Percentiles rank a stretch among this genome's conserved stretches.
phyloP scores from a whole-genome alignment of 2,329 filamentous ascomycete species.

The Tolypocladium cylindrosporum region DNA sequence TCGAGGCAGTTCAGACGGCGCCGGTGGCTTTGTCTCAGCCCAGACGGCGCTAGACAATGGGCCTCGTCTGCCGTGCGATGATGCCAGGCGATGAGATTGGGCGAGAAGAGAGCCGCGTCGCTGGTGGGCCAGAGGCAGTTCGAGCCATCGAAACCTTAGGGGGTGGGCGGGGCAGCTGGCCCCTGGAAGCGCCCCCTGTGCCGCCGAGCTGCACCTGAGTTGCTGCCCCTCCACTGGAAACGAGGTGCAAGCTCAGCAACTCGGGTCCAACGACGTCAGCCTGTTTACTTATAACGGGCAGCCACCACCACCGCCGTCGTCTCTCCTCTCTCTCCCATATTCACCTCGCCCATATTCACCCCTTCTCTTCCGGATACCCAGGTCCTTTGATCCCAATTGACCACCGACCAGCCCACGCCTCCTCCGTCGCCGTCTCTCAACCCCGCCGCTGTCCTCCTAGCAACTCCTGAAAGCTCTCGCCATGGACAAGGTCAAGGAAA shows the following conservation, averaged over 20 bases:
- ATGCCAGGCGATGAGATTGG: background rate
- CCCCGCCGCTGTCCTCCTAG: background rate
- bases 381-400: background rate
- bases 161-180: background rate
- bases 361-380: background rate
- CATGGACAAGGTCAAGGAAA: conserved; percentile 36
- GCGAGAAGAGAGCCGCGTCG: background rate
- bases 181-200: background rate
- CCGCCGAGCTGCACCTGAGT: background rate
- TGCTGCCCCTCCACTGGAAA: background rate
- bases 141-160: background rate
- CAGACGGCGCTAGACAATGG: background rate
- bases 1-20: too few species aligned
- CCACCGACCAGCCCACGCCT: background rate
- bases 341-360: background rate
- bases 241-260: background rate
- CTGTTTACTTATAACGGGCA: background rate
- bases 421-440: background rate
- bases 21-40: background rate
- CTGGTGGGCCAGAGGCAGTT: background rate
- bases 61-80: background rate
- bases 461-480: conserved; percentile 2
- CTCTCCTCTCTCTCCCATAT: background rate
- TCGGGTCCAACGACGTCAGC: background rate
- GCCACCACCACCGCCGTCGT: background rate